phyloP scores from a whole-genome alignment of 176 grass and related monocot genomes.

The Musa troglodytarum region DNA sequence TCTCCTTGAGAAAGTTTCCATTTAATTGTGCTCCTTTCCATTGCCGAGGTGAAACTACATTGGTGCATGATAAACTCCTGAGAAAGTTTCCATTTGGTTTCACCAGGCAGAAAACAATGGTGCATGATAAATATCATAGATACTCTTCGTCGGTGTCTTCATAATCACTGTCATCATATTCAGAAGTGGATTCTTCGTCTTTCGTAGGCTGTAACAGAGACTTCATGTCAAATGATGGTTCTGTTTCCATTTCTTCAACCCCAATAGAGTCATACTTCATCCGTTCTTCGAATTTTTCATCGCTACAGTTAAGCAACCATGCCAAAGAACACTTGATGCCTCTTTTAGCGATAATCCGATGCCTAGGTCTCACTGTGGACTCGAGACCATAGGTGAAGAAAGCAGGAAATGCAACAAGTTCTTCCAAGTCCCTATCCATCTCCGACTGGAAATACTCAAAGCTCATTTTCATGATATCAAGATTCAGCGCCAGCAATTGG shows the following conservation, averaged over 20 bases:
- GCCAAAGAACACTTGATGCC: constrained; percentile 60
- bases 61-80: neutral
- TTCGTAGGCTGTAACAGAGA: constrained; percentile 13
- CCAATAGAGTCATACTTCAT: constrained; percentile 80
- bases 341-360: constrained; percentile 41
- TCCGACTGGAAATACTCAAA: constrained; percentile 60
- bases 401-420: constrained; percentile 58
- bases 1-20: neutral
- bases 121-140: constrained; percentile 7
- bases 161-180: constrained; percentile 25
- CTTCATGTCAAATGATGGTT: constrained; percentile 35
- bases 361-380: constrained; percentile 48
- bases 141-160: constrained; percentile 41
- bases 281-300: constrained; percentile 52
- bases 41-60: neutral
- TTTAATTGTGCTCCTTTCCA: neutral
- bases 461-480: constrained; percentile 72
- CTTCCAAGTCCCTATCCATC: constrained; percentile 57
- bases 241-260: constrained; percentile 59
- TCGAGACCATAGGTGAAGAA: constrained; percentile 76
- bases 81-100: neutral
- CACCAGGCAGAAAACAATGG: neutral
- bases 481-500: constrained; percentile 53
- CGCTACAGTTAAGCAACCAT: constrained; percentile 66
- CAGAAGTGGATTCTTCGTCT: constrained; percentile 23